Evolutionary conservation across 768 basidiomycete genomes (phyloP).

Genomic region (Boletus speciosus): DNA sequence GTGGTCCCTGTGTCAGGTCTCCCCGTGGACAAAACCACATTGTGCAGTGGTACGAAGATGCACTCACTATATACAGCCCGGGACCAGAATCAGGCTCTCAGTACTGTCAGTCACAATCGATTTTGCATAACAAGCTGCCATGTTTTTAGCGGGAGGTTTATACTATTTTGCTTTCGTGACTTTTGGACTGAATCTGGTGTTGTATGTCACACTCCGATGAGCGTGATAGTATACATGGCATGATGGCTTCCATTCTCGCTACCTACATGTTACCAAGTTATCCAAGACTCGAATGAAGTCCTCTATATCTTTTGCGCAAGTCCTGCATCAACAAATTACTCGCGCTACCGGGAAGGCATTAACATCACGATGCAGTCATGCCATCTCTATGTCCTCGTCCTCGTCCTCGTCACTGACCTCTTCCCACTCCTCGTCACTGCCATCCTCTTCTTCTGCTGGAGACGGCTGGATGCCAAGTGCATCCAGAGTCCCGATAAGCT

Average conservation of each 20-base stretch:
- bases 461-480: conserved; percentile 62
- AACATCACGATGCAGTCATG: conserved; percentile 24
- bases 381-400: conserved; percentile 57
- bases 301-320: neutral
- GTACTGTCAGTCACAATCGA: neutral
- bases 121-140: neutral
- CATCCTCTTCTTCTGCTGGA: conserved; percentile 43
- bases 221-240: neutral
- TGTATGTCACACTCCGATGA: no score
- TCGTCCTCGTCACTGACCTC: conserved; percentile 57
- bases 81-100: neutral
- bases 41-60: neutral
- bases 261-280: neutral
- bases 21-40: no score
- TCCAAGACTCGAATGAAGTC: neutral
- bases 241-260: neutral
- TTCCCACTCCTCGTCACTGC: conserved; percentile 51
- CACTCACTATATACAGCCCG: no score
- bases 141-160: no score
- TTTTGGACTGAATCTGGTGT: no score
- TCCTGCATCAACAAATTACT: neutral
- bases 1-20: no score
- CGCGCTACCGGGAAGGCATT: neutral
- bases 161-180: no score
- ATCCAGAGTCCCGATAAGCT: conserved; percentile 68